phyloP scores from a whole-genome alignment of 352 stramenopile species.

The Phytophthora pluvialis region DNA sequence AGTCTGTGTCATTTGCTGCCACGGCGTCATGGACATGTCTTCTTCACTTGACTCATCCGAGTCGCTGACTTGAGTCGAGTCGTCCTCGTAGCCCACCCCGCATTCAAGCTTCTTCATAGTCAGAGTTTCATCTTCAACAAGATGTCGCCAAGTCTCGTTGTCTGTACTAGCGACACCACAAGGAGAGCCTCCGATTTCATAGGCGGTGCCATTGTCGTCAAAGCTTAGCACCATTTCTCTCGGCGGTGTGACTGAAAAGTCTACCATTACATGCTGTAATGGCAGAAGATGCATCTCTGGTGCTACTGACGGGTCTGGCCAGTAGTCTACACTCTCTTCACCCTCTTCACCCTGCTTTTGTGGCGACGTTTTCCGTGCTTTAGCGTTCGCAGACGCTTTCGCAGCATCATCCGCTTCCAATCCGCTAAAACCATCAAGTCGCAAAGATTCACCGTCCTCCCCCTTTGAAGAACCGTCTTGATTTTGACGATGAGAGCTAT shows the following conservation, averaged over 20 bases:
- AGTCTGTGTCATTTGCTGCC: conserved; percentile 87
- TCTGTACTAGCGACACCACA: neutral
- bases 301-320: conserved; percentile 1
- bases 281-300: conserved; percentile 25
- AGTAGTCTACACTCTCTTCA: conserved; percentile 6
- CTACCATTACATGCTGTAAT: conserved; percentile 50
- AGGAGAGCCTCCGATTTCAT: conserved; percentile 5
- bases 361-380: conserved; percentile 5
- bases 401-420: neutral
- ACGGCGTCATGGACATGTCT: conserved; percentile 81
- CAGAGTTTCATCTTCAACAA: conserved; percentile 51
- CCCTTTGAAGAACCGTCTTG: conserved; percentile 6
- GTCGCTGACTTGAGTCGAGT: conserved; percentile 86
- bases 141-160: conserved; percentile 28
- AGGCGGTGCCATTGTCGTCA: conserved; percentile 9
- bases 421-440: conserved; percentile 10
- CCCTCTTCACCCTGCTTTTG: conserved; percentile 4
- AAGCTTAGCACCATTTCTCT: conserved; percentile 42
- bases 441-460: conserved; percentile 9
- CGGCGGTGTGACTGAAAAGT: conserved; percentile 54
- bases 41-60: conserved; percentile 79
- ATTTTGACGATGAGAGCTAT: neutral
- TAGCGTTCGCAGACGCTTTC: neutral
- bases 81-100: conserved; percentile 75
- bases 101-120: conserved; percentile 78